Evolutionary conservation across 1,139 yeast species (phyloP), one percentile per base, ranked within the genome.

Genomic region (Saccharomycopsis crataegensis): DNA sequence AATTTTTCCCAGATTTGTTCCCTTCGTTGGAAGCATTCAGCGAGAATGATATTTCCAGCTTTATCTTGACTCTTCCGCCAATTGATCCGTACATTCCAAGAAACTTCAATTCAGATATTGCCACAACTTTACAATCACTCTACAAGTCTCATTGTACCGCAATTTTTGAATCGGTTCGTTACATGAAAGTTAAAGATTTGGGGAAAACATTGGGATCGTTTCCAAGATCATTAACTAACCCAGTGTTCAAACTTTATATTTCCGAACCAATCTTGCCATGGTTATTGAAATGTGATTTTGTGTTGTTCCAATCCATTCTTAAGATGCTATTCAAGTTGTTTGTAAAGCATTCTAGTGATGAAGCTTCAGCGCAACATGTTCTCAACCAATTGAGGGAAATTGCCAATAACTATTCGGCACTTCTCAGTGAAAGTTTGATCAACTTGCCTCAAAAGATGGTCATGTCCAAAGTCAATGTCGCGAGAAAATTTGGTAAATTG

Each of bases 321-420:
- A 79, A 79, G 59, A 75, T 84, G 76, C 67, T 88, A 58, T 76
- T 84, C n/a, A 83, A 83, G 43, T 68, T 86, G 56, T 80, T 81
- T n/a, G 37, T 33, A 6, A 22, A 31, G 14, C 12, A 14, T 4
- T 31, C 32, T 4, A 34, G 17, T 36, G 42, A 33, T 32, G n/a
- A 12, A 61, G 74, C 74, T 52, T 78, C 83, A 8, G 87, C 89
- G 1, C 69, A 70, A 0, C 76, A 76, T 32, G 82, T 83, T n/a
- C 62, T 81, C 38, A 66, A 67, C 6, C 79, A 75, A 55, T 68
- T 83, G 56, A 75, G 73, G 50, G 71, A 70, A 34, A 70, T 83
- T 46, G 67, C 79, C 1, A 60, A 65, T 6, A 68, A 73, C 8
- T 80, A 70, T 62, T 64, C 75, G 4, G 38, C 32, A 8, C 28